Conservation (phyloP, 1,284 basidiomycete genomes). For the Irpex sp. region DNA sequence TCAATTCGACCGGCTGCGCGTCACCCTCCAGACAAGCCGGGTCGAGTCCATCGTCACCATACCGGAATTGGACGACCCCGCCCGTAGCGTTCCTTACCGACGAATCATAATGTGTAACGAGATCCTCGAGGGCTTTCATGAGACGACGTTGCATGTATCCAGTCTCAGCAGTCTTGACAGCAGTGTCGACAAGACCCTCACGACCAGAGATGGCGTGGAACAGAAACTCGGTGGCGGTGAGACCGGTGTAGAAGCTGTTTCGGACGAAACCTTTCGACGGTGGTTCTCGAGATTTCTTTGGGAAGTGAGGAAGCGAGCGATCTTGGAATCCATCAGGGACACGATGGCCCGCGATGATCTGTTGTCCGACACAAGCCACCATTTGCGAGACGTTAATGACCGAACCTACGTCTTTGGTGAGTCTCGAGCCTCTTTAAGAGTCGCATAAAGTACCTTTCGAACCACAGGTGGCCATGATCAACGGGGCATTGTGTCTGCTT, state of each 20-base stretch:
- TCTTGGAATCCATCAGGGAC: slow-evolving; percentile 99
- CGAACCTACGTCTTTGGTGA: slow-evolving; percentile 59
- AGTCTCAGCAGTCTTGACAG: slow-evolving; percentile 99
- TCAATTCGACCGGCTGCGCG: slow-evolving; percentile 88
- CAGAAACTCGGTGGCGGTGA: slow-evolving; percentile 95
- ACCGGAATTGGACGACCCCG: slow-evolving; percentile 97
- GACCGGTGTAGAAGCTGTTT: slow-evolving; percentile 94
- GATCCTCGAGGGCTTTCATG: slow-evolving; percentile 98
- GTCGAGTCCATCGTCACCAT: slow-evolving; percentile 97
- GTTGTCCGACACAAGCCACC: slow-evolving; percentile 99
- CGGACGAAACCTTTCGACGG: slow-evolving; percentile 98
- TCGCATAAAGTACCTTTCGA: slow-evolving; percentile 74
- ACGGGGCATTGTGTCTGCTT: slow-evolving; percentile 92
- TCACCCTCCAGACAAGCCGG: slow-evolving; percentile 96
- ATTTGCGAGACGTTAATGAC: slow-evolving; percentile 99
- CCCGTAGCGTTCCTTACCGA: slow-evolving; percentile 96
- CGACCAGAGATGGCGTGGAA: slow-evolving; percentile 99
- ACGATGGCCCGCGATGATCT: slow-evolving; percentile 97
- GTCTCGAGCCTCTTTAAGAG: not conserved
- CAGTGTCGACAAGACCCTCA: slow-evolving; percentile 98
- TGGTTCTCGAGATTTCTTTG: slow-evolving; percentile 95
- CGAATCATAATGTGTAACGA: slow-evolving; percentile 95
- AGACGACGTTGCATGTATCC: slow-evolving; percentile 99
- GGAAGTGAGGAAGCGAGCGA: slow-evolving; percentile 97
- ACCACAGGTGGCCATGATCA: slow-evolving; percentile 99